Percentiles rank a stretch among this genome's conserved stretches.
These are phyloP conservation scores for Boletus sp. DNA, from an alignment of 768 basidiomycete species.

Conservation along the genomic window DNA sequence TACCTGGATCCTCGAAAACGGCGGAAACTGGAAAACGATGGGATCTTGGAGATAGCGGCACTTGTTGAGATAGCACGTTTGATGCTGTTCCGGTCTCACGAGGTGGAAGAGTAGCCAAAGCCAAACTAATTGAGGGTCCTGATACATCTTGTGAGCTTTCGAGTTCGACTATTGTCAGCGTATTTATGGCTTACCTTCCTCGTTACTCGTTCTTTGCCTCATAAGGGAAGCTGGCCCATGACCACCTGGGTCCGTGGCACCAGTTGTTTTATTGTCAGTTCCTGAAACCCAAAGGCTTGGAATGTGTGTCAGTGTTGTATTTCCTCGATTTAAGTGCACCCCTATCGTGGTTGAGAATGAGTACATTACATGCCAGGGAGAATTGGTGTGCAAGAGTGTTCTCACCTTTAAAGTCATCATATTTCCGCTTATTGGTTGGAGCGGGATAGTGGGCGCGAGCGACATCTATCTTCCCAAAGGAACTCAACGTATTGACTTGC, in stretches of 20 bases:
- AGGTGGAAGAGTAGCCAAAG: slow-evolving; percentile 5
- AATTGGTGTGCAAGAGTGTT: not conserved
- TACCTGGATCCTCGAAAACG: slow-evolving; percentile 19
- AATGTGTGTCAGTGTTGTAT: not conserved
- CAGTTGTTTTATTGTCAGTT: not conserved
- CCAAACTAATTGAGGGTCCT: slow-evolving; percentile 16
- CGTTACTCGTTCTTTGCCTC: not conserved
- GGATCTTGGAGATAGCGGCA: not conserved
- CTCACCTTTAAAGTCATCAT: slow-evolving; percentile 8
- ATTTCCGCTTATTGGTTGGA: slow-evolving; percentile 1
- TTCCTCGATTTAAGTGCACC: not conserved
- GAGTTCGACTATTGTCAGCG: not conserved
- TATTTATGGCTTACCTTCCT: slow-evolving; percentile 9
- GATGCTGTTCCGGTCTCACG: not conserved
- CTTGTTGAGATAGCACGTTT: not conserved
- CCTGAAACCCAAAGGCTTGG: not conserved
- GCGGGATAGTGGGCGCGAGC: not conserved
- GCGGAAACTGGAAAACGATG: slow-evolving; percentile 11
- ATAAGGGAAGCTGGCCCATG: not conserved
- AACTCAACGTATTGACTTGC: slow-evolving; percentile 16
- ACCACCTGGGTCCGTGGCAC: not conserved
- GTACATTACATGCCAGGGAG: not conserved
- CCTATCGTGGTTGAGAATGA: slow-evolving; percentile 3
- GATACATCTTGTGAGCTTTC: not conserved
- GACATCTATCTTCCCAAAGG: not conserved